A percentile compares a stretch with the other conserved stretches of the same genome.
These are phyloP conservation scores for Neltuma alba DNA, from an alignment of 306 rosid genomes.

Conservation along the genomic window DNA sequence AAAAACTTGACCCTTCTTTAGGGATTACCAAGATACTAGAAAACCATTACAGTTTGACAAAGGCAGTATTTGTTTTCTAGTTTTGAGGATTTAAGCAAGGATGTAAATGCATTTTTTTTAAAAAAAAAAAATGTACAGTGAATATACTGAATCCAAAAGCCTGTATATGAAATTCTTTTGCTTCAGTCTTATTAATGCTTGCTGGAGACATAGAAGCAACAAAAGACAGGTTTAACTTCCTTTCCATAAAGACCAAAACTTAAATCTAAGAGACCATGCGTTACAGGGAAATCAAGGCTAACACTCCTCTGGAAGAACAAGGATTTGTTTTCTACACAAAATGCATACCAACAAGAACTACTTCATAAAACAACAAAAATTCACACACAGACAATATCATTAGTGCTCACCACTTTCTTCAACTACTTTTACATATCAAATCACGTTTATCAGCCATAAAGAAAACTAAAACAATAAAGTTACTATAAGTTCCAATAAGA, in stretches of 20 bases:
- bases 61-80: background rate
- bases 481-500: slow-evolving; percentile 12
- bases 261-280: slow-evolving; percentile 21
- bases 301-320: background rate
- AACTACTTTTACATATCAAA: slow-evolving; percentile 10
- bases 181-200: slow-evolving; percentile 8
- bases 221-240: slow-evolving; percentile 2
- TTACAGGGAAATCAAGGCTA: background rate
- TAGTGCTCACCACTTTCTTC: background rate
- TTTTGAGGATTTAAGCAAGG: background rate
- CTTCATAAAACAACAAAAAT: slow-evolving; percentile 4
- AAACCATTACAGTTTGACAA: slow-evolving; percentile 23
- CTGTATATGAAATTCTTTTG: slow-evolving; percentile 1
- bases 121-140: background rate
- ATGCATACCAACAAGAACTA: slow-evolving; percentile 22
- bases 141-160: slow-evolving; percentile 15
- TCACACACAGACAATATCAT: slow-evolving; percentile 31
- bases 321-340: slow-evolving; percentile 2
- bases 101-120: background rate
- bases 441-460: background rate
- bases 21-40: slow-evolving; percentile 28
- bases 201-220: background rate
- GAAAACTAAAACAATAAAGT: slow-evolving; percentile 16
- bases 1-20: slow-evolving; percentile 7
- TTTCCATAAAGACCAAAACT: slow-evolving; percentile 13